These are phyloP conservation scores for Santalum album DNA, from an alignment of 164 flowering plant genomes.

Conservation along the genomic window DNA sequence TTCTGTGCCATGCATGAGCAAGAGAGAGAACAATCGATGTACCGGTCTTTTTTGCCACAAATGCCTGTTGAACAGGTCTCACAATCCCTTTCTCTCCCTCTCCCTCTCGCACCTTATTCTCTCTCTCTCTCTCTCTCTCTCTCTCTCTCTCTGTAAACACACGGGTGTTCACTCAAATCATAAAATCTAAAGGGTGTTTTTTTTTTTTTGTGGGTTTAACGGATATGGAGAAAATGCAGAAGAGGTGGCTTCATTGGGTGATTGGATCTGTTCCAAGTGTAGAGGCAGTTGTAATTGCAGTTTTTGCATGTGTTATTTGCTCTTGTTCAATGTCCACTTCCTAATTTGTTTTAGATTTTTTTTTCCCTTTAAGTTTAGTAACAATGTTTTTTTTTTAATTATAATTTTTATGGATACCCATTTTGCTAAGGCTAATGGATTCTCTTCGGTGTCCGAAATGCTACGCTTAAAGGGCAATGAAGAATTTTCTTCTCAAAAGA, in stretches of 20 bases:
- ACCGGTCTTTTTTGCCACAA: not conserved
- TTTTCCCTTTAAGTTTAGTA: not conserved
- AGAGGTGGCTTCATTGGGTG: not conserved
- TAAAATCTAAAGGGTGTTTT: too few species aligned
- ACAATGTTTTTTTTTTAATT: not conserved
- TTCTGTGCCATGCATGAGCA: not conserved
- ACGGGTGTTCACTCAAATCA: not conserved
- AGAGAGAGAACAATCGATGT: not conserved
- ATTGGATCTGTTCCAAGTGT: not conserved
- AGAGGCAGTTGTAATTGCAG: slow-evolving; percentile 1
- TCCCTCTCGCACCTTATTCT: too few species aligned
- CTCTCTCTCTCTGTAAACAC: not conserved
- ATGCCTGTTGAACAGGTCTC: not conserved
- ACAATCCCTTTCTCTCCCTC: not conserved
- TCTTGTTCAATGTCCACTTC: not conserved
- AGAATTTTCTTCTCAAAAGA: not conserved
- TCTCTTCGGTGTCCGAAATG: not conserved
- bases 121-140: slow-evolving; percentile 2
- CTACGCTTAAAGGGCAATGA: not conserved
- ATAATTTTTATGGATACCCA: too few species aligned
- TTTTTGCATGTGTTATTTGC: not conserved
- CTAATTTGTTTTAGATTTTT: not conserved
- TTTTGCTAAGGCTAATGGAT: not conserved
- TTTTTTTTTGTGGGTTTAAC: not conserved
- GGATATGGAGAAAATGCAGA: slow-evolving; percentile 1